A percentile compares a stretch with the other conserved stretches of the same genome.
phyloP scores from a whole-genome alignment of 2,329 filamentous ascomycete species.

The Aspergillus bombycis region DNA sequence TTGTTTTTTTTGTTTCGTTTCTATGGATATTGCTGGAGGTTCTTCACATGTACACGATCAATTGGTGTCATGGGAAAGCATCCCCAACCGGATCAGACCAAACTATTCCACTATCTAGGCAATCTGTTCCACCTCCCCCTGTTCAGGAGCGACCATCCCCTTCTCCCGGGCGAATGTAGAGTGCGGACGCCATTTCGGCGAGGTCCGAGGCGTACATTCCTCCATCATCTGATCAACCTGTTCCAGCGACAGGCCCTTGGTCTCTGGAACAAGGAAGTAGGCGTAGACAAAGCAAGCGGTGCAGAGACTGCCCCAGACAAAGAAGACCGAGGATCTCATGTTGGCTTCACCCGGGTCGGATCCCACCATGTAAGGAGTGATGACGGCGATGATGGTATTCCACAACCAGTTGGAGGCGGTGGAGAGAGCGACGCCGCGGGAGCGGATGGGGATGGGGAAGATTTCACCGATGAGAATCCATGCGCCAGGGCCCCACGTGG shows the following conservation, averaged over 20 bases:
- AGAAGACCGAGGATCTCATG: background rate
- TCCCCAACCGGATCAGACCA: no score
- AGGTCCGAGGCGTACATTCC: no score
- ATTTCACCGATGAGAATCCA: slow-evolving; percentile 2
- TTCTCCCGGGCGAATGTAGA: no score
- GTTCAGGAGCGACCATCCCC: no score
- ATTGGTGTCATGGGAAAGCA: no score
- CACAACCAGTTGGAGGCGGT: slow-evolving; percentile 3
- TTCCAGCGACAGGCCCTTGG: background rate
- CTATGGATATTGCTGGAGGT: no score
- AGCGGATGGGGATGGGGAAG: background rate
- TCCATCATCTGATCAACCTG: no score
- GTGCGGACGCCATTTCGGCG: no score
- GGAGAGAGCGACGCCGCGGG: background rate
- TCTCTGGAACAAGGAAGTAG: slow-evolving; percentile 2
- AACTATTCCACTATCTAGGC: no score
- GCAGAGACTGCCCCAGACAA: slow-evolving; percentile 1
- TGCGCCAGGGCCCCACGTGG: slow-evolving; percentile 1
- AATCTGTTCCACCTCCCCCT: no score
- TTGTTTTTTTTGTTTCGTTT: no score
- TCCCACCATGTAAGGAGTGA: slow-evolving; percentile 3
- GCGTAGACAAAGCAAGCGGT: background rate
- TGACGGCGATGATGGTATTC: background rate
- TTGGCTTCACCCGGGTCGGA: slow-evolving; percentile 2
- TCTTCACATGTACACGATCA: no score